These are phyloP conservation scores for Hypoxylon sp. DNA, from an alignment of 2,329 filamentous ascomycete species.

Conservation along the genomic window DNA sequence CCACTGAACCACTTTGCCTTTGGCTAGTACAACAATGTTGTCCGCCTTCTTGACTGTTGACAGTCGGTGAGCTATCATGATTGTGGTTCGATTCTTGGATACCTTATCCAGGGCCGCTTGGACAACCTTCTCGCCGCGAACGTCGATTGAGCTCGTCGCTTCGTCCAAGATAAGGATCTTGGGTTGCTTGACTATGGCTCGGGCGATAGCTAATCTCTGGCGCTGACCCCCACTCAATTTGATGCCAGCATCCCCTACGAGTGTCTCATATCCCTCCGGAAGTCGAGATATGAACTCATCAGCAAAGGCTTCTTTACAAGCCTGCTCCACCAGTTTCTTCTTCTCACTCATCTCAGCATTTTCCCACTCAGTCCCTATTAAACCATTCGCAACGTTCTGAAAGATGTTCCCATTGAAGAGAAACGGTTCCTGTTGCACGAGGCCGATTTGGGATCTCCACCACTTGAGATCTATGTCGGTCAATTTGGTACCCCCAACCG, in stretches of 20 bases:
- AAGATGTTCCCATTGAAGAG: conserved; percentile 75
- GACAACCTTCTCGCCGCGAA: conserved; percentile 62
- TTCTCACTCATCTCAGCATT: conserved; percentile 61
- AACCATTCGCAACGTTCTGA: conserved; percentile 71
- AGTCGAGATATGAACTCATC: conserved; percentile 68
- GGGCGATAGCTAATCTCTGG: conserved; percentile 74
- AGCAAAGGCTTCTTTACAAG: conserved; percentile 69
- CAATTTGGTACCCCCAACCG: conserved; percentile 65
- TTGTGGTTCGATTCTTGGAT: conserved; percentile 70
- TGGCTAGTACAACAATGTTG: conserved; percentile 57
- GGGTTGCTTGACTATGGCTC: conserved; percentile 73
- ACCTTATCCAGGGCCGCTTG: conserved; percentile 69
- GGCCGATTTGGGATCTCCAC: conserved; percentile 71
- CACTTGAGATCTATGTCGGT: conserved; percentile 72
- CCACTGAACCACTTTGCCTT: conserved; percentile 77
- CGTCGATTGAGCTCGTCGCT: conserved; percentile 70
- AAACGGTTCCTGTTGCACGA: conserved; percentile 77
- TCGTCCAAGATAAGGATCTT: conserved; percentile 76
- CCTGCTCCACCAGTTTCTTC: conserved; percentile 61
- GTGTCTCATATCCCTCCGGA: conserved; percentile 69
- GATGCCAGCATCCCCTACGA: conserved; percentile 74
- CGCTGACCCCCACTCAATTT: conserved; percentile 76
- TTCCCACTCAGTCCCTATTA: conserved; percentile 67
- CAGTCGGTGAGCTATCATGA: conserved; percentile 74
- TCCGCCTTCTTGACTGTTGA: conserved; percentile 63